These are phyloP conservation scores for Abelmoschus esculentus DNA, from an alignment of 345 rosid species.

Conservation along the genomic window DNA sequence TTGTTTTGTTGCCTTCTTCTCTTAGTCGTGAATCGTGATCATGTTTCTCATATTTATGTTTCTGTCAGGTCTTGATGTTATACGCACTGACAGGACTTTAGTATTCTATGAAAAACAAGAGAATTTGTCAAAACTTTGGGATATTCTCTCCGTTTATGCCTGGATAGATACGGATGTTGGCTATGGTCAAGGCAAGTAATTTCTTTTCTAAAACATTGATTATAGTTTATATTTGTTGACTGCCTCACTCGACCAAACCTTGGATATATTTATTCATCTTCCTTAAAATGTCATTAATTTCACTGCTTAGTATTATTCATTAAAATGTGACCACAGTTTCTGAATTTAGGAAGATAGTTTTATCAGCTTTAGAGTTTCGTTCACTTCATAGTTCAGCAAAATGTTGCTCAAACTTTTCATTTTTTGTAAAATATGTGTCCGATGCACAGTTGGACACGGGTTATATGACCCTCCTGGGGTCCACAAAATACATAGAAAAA, in stretches of 20 bases:
- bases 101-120: slow-evolving; percentile 87
- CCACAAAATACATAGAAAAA: neutral
- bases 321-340: neutral
- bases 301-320: neutral
- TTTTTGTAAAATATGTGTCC: neutral
- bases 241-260: neutral
- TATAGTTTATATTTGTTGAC: neutral
- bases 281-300: neutral
- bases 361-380: neutral
- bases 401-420: neutral
- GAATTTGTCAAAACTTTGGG: slow-evolving; percentile 94
- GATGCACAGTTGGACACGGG: neutral
- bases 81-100: slow-evolving; percentile 87
- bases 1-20: neutral
- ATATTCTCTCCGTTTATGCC: slow-evolving; percentile 87
- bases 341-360: neutral
- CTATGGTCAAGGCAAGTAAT: slow-evolving; percentile 78
- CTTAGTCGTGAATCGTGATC: neutral
- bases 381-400: neutral
- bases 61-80: slow-evolving; percentile 74
- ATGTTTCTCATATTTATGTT: neutral
- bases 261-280: neutral
- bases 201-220: neutral
- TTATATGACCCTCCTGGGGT: neutral
- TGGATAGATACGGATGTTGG: slow-evolving; percentile 95